phyloP scores from a whole-genome alignment of 371 early-diverging fungal species.

The Mucor lusitanicus region DNA sequence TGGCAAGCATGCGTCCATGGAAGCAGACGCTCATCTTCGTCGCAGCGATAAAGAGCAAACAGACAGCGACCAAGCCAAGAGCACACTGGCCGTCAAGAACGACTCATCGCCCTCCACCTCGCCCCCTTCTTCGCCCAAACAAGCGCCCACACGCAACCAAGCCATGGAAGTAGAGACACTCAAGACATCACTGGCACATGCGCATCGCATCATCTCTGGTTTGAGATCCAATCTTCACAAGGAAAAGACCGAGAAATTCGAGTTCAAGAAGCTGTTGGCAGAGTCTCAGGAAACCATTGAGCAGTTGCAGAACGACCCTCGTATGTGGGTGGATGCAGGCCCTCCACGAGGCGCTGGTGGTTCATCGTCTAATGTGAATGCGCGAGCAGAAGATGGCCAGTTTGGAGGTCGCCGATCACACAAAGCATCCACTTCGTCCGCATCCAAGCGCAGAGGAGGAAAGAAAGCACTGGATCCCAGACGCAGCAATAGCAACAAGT shows the following conservation, averaged over 20 bases:
- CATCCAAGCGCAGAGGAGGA: constrained; percentile 12
- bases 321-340: constrained; percentile 45
- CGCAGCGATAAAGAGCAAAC: background rate
- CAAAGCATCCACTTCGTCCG: constrained; percentile 10
- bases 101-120: constrained; percentile 15
- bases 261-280: constrained; percentile 60
- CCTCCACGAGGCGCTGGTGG: background rate
- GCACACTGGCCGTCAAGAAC: constrained; percentile 4
- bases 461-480: background rate
- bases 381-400: constrained; percentile 7
- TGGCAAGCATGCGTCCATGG: constrained; percentile 25
- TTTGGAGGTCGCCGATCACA: constrained; percentile 3
- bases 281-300: constrained; percentile 67
- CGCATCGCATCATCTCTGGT: constrained; percentile 51
- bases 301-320: constrained; percentile 59
- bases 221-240: constrained; percentile 45
- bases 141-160: constrained; percentile 27
- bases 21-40: constrained; percentile 7
- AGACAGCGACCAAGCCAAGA: constrained; percentile 34
- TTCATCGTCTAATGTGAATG: background rate
- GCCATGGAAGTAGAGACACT: constrained; percentile 50
- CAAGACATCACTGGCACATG: constrained; percentile 47
- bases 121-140: constrained; percentile 32
- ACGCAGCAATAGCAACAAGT: background rate
- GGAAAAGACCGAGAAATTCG: constrained; percentile 64